Percentiles rank a stretch among this genome's conserved stretches.
phyloP scores from a whole-genome alignment of 2,329 filamentous ascomycete genomes.

The Xylaria polymorpha region DNA sequence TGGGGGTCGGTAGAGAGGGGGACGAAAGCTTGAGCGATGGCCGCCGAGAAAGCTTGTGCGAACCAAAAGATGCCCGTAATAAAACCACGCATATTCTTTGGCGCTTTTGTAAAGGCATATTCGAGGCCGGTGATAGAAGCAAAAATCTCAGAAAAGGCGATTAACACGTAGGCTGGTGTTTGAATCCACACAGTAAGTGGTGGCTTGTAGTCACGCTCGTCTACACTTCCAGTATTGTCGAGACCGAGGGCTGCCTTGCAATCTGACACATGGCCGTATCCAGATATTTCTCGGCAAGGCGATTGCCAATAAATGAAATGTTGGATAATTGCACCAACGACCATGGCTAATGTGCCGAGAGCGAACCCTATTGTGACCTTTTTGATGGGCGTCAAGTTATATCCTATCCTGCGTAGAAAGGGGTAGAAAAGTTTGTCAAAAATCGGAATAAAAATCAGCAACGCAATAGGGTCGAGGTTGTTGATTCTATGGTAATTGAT shows the following conservation, averaged over 20 bases:
- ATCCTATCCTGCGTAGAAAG: conserved; percentile 64
- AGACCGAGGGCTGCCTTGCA: conserved; percentile 40
- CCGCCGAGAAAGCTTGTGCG: conserved; percentile 68
- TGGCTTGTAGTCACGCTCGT: conserved; percentile 46
- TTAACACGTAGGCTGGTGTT: conserved; percentile 66
- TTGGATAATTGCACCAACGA: conserved; percentile 70
- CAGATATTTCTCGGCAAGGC: conserved; percentile 50
- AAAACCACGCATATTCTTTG: conserved; percentile 74
- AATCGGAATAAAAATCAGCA: conserved; percentile 74
- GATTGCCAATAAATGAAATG: conserved; percentile 61
- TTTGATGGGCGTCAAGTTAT: conserved; percentile 73
- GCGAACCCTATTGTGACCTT: conserved; percentile 74
- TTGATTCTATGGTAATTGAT: conserved; percentile 57
- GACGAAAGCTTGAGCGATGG: conserved; percentile 70
- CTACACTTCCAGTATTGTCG: conserved; percentile 27
- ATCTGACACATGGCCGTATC: conserved; percentile 63
- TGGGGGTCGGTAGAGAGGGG: conserved; percentile 70
- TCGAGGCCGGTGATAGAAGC: conserved; percentile 76
- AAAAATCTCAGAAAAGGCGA: conserved; percentile 70
- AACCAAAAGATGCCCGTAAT: conserved; percentile 69
- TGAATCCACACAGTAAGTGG: conserved; percentile 72
- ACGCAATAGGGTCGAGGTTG: conserved; percentile 74
- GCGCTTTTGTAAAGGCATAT: conserved; percentile 80
- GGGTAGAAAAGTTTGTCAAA: conserved; percentile 73
- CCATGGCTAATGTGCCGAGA: conserved; percentile 63